Evolutionary conservation across 495 filamentous ascomycete species (phyloP).

Genomic region (Parachaetomium inaequale): DNA sequence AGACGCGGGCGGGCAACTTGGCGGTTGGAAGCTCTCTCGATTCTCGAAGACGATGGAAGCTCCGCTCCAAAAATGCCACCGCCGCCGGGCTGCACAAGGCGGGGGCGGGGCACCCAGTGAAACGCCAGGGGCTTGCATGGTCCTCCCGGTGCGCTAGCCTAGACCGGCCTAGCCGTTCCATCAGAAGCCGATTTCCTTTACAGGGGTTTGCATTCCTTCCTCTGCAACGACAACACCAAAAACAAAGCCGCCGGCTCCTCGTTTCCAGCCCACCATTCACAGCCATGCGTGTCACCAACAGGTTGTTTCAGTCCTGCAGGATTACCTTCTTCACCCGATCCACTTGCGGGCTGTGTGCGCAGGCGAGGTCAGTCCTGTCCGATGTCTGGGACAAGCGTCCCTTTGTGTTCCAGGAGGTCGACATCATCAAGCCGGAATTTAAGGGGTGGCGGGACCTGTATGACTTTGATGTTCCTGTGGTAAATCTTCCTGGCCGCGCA

Average conservation of each 20-base stretch:
- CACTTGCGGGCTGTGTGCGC: slow-evolving; percentile 74
- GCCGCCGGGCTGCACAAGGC: neutral
- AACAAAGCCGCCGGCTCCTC: neutral
- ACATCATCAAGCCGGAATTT: slow-evolving; percentile 66
- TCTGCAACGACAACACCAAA: neutral
- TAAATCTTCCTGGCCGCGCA: slow-evolving; percentile 33
- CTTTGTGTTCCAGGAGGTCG: slow-evolving; percentile 73
- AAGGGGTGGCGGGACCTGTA: slow-evolving; percentile 75
- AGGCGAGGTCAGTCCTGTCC: slow-evolving; percentile 68
- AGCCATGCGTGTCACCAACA: slow-evolving; percentile 38
- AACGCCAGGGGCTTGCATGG: neutral
- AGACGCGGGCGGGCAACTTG: neutral
- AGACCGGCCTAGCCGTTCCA: neutral
- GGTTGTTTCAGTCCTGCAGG: slow-evolving; percentile 56
- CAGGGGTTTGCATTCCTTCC: neutral
- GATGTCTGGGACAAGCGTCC: slow-evolving; percentile 63
- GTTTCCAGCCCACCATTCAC: neutral
- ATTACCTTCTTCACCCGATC: slow-evolving; percentile 81
- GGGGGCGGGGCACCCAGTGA: slow-evolving; percentile 16
- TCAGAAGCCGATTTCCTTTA: neutral
- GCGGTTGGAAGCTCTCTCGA: slow-evolving; percentile 17
- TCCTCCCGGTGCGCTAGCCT: neutral
- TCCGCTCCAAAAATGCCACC: slow-evolving; percentile 2
- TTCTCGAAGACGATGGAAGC: slow-evolving; percentile 24
- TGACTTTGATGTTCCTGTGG: slow-evolving; percentile 87